Base-by-base conservation (phyloP, 208 protist species). In the Angomonas desouzai region DNA sequence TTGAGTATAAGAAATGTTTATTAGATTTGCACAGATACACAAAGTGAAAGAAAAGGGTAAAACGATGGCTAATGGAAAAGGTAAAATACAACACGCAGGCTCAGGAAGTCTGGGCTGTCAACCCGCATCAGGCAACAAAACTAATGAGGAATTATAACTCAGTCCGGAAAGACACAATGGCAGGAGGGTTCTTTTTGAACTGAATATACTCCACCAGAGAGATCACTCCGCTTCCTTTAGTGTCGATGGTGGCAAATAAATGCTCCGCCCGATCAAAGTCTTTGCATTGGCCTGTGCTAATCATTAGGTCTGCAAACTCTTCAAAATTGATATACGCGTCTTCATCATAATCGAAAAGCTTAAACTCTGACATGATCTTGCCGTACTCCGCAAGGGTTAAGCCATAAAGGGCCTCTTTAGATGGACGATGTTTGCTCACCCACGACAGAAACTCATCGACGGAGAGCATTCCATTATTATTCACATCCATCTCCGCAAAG, bases 311-410 rank as follows among this genome's bases (percentile, higher is more conserved):
- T 0, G 62, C 60, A 63, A 95, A 90, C 27, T 92, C 86, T 22
- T 85, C 55, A 48, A 73, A 51, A 29, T 79, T 66, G 3, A 92
- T 55, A 23, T 67, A 63, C 20, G 85, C 89, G 57, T 91, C 81
- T 34, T 89, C 72, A 40, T 92, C 77, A 25, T 16, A 67, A 66
- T 92, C 83, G 74, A 87, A 91, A 22, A 64, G 66, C 61, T 79
- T 83, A 62, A 92, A 92, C 63, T 92, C 84, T 74, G 92, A 86
- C 86, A 95, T 89, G 27, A 91, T 72, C 22, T 79, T 82, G 63
- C 91, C 87, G 76, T 95, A 95, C 56, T 91, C 72, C 2, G 75
- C 40, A 56, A 91, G 83, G n/a, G 79, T 81, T 4, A 92, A 68
- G 1, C 86, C 85, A 53, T 91, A 95, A 20, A 91, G 73, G 1